These are phyloP conservation scores for Cyclanthera cordifolia DNA, from an alignment of 306 rosid species.

Conservation along the genomic window DNA sequence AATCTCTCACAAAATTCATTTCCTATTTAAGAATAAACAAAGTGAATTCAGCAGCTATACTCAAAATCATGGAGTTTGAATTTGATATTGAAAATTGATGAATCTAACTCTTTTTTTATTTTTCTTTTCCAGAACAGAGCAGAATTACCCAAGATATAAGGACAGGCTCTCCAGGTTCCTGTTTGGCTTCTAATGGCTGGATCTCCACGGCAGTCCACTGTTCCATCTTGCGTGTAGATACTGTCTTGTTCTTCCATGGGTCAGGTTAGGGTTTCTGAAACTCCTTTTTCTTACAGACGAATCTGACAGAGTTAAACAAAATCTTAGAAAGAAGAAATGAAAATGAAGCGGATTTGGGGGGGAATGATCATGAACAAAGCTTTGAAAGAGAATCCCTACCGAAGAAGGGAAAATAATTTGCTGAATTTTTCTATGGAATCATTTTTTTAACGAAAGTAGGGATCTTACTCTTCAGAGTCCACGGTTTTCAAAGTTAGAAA, in stretches of 20 bases:
- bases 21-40: not conserved
- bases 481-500: not conserved
- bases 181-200: constrained; percentile 6
- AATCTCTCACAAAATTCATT: constrained; percentile 15
- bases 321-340: not conserved
- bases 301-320: not conserved
- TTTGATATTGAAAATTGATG: not conserved
- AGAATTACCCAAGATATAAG: constrained; percentile 10
- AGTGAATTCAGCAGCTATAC: not conserved
- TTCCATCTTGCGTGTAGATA: constrained; percentile 15
- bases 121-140: too few relatives aligned
- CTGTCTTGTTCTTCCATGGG: constrained; percentile 12
- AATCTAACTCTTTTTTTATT: too few relatives aligned
- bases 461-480: not conserved
- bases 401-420: not conserved
- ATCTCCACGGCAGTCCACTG: constrained; percentile 9
- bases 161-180: constrained; percentile 17
- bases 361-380: not conserved
- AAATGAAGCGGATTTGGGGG: not conserved
- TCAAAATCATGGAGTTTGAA: not conserved
- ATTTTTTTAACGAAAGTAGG: not conserved
- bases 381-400: too few relatives aligned
- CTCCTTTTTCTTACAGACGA: not conserved
- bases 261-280: not conserved
- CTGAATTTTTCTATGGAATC: not conserved